Evolutionary conservation across 2,329 filamentous ascomycete species (phyloP).

Genomic region (Lasiodiplodia sp.): DNA sequence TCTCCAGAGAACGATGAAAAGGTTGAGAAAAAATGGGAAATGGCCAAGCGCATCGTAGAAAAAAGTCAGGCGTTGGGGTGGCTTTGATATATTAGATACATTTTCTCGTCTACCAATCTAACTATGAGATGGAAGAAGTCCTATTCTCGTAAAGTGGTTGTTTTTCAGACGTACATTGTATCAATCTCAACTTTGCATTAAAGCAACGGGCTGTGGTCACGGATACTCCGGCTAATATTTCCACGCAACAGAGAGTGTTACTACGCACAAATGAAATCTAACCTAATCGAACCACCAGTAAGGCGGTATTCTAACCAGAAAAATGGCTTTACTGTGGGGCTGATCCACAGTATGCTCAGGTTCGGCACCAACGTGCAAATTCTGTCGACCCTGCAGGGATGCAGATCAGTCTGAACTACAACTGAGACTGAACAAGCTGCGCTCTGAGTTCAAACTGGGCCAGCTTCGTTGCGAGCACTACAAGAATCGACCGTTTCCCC

Average conservation of each 20-base stretch:
- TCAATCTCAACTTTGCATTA: not conserved
- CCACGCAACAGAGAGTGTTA: not conserved
- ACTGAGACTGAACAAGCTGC: too few relatives aligned
- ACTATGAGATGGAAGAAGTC: not conserved
- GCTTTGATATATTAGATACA: not conserved
- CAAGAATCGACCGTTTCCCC: not conserved
- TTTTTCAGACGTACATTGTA: too few relatives aligned
- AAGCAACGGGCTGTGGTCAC: not conserved
- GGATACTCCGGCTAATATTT: too few relatives aligned
- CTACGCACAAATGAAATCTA: not conserved
- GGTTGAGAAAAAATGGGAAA: not conserved
- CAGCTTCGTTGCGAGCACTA: not conserved
- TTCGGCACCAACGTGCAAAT: not conserved
- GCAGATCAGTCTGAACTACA: not conserved
- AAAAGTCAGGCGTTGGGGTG: not conserved
- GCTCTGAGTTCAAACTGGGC: not conserved
- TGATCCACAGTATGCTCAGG: not conserved
- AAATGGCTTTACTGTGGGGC: not conserved
- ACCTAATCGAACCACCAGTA: not conserved
- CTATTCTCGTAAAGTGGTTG: not conserved
- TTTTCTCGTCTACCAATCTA: not conserved
- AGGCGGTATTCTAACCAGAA: not conserved
- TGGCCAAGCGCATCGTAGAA: not conserved
- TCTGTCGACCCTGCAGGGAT: not conserved
- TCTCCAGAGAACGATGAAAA: not conserved